Evolutionary conservation across 768 basidiomycete genomes (phyloP), one percentile per base, ranked within the genome.

Genomic region (Auricularia cornea): DNA sequence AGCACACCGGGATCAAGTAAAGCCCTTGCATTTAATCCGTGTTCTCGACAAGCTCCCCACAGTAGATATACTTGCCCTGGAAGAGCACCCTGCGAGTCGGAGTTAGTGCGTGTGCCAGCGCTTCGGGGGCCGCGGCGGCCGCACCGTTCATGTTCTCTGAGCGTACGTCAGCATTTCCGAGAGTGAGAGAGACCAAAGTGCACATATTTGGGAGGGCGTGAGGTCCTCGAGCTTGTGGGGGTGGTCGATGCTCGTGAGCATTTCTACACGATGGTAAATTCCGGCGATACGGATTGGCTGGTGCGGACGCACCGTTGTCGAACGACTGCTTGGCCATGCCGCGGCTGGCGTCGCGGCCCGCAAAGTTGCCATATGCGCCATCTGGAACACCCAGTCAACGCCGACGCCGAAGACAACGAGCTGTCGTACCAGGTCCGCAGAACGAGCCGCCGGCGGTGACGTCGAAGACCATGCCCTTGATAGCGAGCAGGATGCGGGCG

Each of bases 301-400:
- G 35, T n/a, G n/a, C n/a, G n/a, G n/a, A n/a, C n/a, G n/a, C 70
- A 92, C 94, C 92, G n/a, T 78, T 32, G 60, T 95, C 95, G 67
- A 97, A 98, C 2, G 94, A 96, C 76, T 98, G 95, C 76, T 95
- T 97, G 6, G 96, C 96, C 91, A 98, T 95, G 3, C 96, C 95
- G 40, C 95, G 80, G 18, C 92, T 95, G 1, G 96, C 96, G 76
- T 99, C 96, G 59, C 95, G 77, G 4, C 96, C 97, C 2, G 97
- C 95, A 79, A 99, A 98, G 75, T 95, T 96, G 31, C 93, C 94
- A 71, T 98, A 98, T 83, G 94, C 92, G 0, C 95, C 96, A 69
- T 87, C 96, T 97, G 67, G 16, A 26, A 59, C 2, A 10, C 57
- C 20, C 20, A 35, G n/a, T n/a, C n/a, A n/a, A n/a, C n/a, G n/a